Base-by-base conservation (phyloP, 2,329 filamentous ascomycete species). In the Fusarium sp. region DNA sequence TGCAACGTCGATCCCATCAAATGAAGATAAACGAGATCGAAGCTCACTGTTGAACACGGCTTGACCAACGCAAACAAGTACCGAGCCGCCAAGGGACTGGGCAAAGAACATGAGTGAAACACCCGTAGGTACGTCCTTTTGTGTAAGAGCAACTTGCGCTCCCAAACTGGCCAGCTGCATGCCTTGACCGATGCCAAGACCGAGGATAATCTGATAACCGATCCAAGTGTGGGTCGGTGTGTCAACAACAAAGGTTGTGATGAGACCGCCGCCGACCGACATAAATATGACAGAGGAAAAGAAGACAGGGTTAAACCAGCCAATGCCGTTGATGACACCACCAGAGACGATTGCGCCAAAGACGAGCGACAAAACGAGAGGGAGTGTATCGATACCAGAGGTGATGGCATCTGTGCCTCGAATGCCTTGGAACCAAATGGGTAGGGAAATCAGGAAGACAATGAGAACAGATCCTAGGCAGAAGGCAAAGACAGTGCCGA, bases 391-490 rank as follows among this genome's bases (percentile, higher is more conserved):
- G 13, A 53, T 53, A 20, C 56, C 47, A n/a, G 47, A 58, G 16
- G 40, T 45, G 8, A 58, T 45, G 26, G 56, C 56, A 26, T 58
- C 15, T 13, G 56, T 53, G 10, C 47, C 47, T n/a, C 47, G 56
- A 20, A 58, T 31, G 2, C 46, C 55, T 10, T 58, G 55, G 31
- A 58, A 58, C 47, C 38, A 58, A 40, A 58, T 53, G 15, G 38
- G 56, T 2, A 58, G 26, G 12, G 47, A 18, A 15, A 53, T 52
- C 15, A 58, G 12, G 10, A 53, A 58, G 16, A 58, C 18, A n/a
- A 58, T 58, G 7, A 53, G 56, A 26, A 58, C 47, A n/a, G 56
- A 44, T 33, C 56, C 56, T 13, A 58, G 56, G 6, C 38, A 58
- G 23, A 53, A 58, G 11, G 52, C 55, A 45, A 58, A 52, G 4